Conservation (phyloP, 129 eudicot genomes). For the Flaveria trinervia region DNA sequence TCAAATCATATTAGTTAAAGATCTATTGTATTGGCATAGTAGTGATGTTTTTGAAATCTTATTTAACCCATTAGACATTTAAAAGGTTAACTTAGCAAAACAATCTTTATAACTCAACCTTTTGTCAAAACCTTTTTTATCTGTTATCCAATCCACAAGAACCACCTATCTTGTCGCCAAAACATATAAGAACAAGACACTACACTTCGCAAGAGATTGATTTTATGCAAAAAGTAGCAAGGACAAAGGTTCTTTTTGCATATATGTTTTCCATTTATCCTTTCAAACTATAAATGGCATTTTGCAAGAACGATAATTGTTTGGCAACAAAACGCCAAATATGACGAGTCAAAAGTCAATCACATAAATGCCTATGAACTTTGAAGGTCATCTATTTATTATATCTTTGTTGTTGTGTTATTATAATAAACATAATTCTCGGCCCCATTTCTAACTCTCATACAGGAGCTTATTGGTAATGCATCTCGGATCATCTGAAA, state of each 20-base stretch:
- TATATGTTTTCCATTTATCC: neutral
- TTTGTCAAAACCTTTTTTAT: neutral
- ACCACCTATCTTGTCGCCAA: neutral
- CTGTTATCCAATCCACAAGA: neutral
- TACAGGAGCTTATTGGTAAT: constrained; percentile 46
- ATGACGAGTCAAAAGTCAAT: neutral
- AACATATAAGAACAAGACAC: neutral
- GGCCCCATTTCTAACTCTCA: neutral
- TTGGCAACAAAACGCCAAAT: neutral
- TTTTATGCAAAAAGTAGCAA: neutral
- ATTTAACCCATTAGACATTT: neutral
- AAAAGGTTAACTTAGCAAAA: neutral
- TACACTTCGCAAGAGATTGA: neutral
- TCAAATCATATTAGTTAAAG: neutral
- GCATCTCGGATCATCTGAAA: no score
- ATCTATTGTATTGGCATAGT: neutral
- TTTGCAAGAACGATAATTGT: neutral
- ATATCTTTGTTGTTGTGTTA: neutral
- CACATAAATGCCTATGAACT: no score
- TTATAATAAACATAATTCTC: neutral
- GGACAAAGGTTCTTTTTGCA: neutral
- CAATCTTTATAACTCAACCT: neutral
- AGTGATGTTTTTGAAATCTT: neutral
- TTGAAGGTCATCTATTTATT: constrained; percentile 1
- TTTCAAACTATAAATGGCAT: neutral